Base-by-base conservation (phyloP, 2,329 filamentous ascomycete species). In the Arthrocladium fulminans region DNA sequence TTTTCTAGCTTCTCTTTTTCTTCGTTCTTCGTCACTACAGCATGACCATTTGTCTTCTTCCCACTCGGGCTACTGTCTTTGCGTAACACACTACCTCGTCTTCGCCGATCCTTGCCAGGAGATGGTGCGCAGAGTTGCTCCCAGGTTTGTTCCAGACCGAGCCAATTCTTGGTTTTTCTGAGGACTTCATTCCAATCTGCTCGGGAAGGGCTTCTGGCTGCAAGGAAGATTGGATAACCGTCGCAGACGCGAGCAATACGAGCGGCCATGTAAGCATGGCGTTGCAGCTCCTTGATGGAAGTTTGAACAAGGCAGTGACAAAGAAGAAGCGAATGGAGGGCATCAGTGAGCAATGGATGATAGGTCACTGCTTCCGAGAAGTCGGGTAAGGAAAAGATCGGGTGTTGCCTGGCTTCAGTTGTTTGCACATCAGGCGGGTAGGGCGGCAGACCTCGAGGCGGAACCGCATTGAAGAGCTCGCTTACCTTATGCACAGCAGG, bases 161-260 rank as follows among this genome's bases (percentile, higher is more conserved):
- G 73, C 82, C 83, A 88, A 60, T 86, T 84, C 27, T 79, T 73
- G 0, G 76, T 74, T 24, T 79, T 76, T 0, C 81, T 76, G 8
- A 92, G 64, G 0, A 90, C 73, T 64, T 90, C 84, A 41, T 83
- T 79, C 86, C 86, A 94, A 65, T 94, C 87, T 2, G 82, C 77
- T 45, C 85, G 80, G 1, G 84, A 81, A 1, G 84, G 81, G 2
- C 79, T 84, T 43, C 83, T 74, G 20, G 82, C 80, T 0, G 81
- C 74, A 54, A 88, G 80, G 61, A 94, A 90, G 42, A 90, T 77
- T 0, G 87, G 87, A 57, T 87, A 89, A 3, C 86, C 86, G 58
- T 92, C 84, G 42, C 79, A 81, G 20, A 92, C 74, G 17, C 86
- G 77, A 3, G 79, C 75, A 1, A 92, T 73, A 3, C 86, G 80